phyloP scores from a whole-genome alignment of 176 grass and related monocot genomes.

The Secale cereale region DNA sequence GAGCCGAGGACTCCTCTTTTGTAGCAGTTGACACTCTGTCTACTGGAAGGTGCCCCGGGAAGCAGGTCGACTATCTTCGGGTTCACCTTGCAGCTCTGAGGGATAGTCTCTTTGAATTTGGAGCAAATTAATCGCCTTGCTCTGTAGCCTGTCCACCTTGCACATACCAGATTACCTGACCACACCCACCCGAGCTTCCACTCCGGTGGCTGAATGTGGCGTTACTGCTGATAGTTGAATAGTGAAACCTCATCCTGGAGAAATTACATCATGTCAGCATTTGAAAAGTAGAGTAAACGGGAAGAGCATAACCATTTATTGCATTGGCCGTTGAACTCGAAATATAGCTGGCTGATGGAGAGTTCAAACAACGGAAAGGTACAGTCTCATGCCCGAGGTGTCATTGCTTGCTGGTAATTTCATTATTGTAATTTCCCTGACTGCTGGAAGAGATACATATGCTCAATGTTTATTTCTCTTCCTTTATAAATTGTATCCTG shows the following conservation, averaged over 20 bases:
- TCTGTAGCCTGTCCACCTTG: conserved; percentile 52
- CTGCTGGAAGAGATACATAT: not conserved
- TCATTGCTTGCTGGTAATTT: not conserved
- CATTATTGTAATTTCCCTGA: not conserved
- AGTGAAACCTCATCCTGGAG: conserved; percentile 64
- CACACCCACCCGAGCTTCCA: conserved; percentile 76
- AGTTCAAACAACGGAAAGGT: not conserved
- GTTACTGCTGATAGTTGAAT: conserved; percentile 75
- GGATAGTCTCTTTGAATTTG: conserved; percentile 53
- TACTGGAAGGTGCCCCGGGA: conserved; percentile 62
- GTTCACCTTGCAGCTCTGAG: conserved; percentile 58
- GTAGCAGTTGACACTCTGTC: conserved; percentile 68
- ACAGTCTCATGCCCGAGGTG: not conserved
- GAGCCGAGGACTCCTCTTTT: conserved; percentile 60
- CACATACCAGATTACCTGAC: conserved; percentile 56
- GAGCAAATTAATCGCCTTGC: conserved; percentile 86
- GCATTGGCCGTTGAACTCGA: not conserved
- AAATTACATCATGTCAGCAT: conserved; percentile 12
- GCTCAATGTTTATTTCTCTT: not conserved
- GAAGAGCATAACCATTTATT: not conserved
- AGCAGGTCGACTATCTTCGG: conserved; percentile 53
- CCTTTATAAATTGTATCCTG: not conserved
- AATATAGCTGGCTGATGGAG: not conserved
- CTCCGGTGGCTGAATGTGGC: conserved; percentile 58
- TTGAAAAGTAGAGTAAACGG: not conserved